phyloP scores from a whole-genome alignment of 306 rosid genomes.

The Cucumis hystrix region DNA sequence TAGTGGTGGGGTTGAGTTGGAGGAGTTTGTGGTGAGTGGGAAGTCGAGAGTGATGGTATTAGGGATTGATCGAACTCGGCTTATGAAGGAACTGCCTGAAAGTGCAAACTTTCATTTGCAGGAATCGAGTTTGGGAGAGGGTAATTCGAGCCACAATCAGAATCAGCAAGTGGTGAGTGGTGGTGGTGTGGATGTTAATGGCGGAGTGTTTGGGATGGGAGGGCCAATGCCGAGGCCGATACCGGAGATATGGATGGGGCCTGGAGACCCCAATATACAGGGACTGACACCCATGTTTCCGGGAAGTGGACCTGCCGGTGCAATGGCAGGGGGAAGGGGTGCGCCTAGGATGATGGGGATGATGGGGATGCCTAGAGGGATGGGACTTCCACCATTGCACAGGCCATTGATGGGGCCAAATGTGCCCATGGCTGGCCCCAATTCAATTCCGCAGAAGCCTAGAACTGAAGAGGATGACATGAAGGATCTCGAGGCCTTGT shows the following conservation, averaged over 20 bases:
- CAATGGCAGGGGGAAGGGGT: slow-evolving; percentile 43
- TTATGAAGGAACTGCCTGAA: slow-evolving; percentile 74
- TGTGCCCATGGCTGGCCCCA: slow-evolving; percentile 27
- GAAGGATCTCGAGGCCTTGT: slow-evolving; percentile 81
- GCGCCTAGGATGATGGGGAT: slow-evolving; percentile 48
- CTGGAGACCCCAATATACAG: slow-evolving; percentile 40
- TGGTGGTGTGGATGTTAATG: slow-evolving; percentile 26
- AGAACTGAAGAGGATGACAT: slow-evolving; percentile 69
- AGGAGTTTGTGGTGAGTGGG: slow-evolving; percentile 86
- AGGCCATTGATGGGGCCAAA: slow-evolving; percentile 50
- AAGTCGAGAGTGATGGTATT: slow-evolving; percentile 77
- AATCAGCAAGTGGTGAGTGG: slow-evolving; percentile 18
- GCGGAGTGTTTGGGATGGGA: slow-evolving; percentile 49
- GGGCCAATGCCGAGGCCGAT: slow-evolving; percentile 47
- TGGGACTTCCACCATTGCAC: slow-evolving; percentile 51
- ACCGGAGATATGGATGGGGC: slow-evolving; percentile 69
- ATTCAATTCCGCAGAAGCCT: slow-evolving; percentile 29
- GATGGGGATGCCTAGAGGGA: slow-evolving; percentile 53
- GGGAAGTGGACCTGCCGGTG: slow-evolving; percentile 23
- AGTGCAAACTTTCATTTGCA: slow-evolving; percentile 32
- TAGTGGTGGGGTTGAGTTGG: slow-evolving; percentile 68
- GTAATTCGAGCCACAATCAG: slow-evolving; percentile 23
- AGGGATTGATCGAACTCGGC: slow-evolving; percentile 58
- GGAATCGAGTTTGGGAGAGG: slow-evolving; percentile 38
- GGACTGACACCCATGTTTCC: slow-evolving; percentile 49